Evolutionary conservation across 1,284 basidiomycete species (phyloP).

Genomic region (Tranzscheliella williamsii): DNA sequence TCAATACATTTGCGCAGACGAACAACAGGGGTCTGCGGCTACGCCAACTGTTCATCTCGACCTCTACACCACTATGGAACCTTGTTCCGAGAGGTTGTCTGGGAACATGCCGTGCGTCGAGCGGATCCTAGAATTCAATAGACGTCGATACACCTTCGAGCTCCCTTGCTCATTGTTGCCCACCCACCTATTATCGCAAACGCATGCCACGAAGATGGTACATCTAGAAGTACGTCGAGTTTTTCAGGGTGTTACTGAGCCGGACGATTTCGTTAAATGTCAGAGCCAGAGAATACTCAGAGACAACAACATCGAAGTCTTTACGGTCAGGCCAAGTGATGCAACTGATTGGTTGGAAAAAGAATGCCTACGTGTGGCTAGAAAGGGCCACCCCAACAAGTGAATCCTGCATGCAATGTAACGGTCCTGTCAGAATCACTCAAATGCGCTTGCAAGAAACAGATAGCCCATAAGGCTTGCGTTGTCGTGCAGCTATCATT

Average conservation of each 20-base stretch:
- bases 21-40: background rate
- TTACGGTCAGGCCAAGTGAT: constrained; percentile 66
- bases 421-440: no score
- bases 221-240: constrained; percentile 70
- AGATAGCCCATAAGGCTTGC: no score
- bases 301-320: constrained; percentile 75
- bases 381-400: constrained; percentile 33
- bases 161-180: background rate
- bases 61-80: constrained; percentile 95
- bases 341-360: constrained; percentile 23
- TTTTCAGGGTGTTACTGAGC: constrained; percentile 88
- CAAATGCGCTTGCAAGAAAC: no score
- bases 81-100: constrained; percentile 86
- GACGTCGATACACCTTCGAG: constrained; percentile 1
- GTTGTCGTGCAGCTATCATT: no score
- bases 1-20: constrained; percentile 1
- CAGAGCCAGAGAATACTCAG: constrained; percentile 79
- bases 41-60: constrained; percentile 64
- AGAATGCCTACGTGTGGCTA: constrained; percentile 48
- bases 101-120: constrained; percentile 85
- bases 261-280: constrained; percentile 91
- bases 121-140: constrained; percentile 70
- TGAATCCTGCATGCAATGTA: no score
- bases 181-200: no score
- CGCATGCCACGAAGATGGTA: background rate